Evolutionary conservation across 805 yeast species (phyloP).

Genomic region (Candida tallmaniae): DNA sequence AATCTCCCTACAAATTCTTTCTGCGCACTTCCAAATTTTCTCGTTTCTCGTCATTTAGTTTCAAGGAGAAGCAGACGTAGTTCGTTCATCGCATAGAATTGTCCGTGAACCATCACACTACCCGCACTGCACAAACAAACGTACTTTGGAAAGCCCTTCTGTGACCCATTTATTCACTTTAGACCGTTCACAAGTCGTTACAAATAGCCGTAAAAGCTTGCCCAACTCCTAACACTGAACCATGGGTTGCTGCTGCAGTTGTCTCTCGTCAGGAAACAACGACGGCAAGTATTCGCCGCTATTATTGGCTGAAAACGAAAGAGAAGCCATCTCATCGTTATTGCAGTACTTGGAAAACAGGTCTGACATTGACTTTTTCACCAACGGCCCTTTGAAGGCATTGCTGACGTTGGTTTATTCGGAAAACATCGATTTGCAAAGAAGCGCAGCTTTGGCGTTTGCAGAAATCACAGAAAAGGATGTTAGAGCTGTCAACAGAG

Average conservation of each 20-base stretch:
- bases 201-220: too few relatives aligned
- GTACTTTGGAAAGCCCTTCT: too few relatives aligned
- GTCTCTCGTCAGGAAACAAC: slow-evolving; percentile 33
- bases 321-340: slow-evolving; percentile 91
- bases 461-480: slow-evolving; percentile 98
- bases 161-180: too few relatives aligned
- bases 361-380: slow-evolving; percentile 83
- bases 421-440: slow-evolving; percentile 89
- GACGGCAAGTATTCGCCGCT: slow-evolving; percentile 71
- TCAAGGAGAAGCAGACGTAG: too few relatives aligned
- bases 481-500: slow-evolving; percentile 83
- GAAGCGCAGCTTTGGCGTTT: slow-evolving; percentile 96
- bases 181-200: too few relatives aligned
- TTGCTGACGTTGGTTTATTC: slow-evolving; percentile 90
- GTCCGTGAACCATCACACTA: too few relatives aligned
- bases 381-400: slow-evolving; percentile 82
- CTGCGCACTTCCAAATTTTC: too few relatives aligned
- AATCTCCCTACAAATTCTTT: too few relatives aligned
- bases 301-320: slow-evolving; percentile 84
- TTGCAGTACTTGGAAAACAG: slow-evolving; percentile 85
- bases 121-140: too few relatives aligned
- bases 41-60: too few relatives aligned
- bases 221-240: too few relatives aligned
- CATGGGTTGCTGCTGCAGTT: slow-evolving; percentile 44
- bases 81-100: too few relatives aligned